Base-by-base conservation (phyloP, 345 rosid genomes). In the Linum tenue region DNA sequence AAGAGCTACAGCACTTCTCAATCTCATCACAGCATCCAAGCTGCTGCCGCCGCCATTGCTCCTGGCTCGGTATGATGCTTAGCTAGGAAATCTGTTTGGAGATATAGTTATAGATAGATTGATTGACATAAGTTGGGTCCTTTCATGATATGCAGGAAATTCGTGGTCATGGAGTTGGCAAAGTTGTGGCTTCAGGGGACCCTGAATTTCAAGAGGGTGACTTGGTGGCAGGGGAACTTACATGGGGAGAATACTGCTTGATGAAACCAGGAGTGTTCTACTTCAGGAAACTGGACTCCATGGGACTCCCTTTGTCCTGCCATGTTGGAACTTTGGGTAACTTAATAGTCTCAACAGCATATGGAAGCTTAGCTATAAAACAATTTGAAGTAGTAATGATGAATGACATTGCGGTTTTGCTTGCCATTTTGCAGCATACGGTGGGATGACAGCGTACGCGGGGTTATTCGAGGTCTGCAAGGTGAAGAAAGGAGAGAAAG, bases 301-400 rank as follows among this genome's bases (percentile, higher is more conserved):
- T 84, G 86, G 89, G 85, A 17, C 79, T 86, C 61, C 89, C 89
- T 0, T 59, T 84, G 60, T 82, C 92, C 15, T 50, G 76, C 64
- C 87, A 84, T 64, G 77, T 79, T 17, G 87, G 85, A 17, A 16
- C 77, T 72, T 67, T 86, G 35, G 91, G 91, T 85, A 78, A 14
- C 3, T 0, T 35, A 5, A 17, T 39, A 57, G 56, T 0, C 1
- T 51, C 31, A 15, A 50, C 9, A 22, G 9, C n/a, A 11, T 60
- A 3, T 51, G 5, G 51, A 55, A 40, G 16, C 42, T 62, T 37
- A 9, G 53, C 53, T 66, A 3, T 57, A 37, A n/a, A 9, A 12
- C 38, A 37, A 3, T 5, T 59, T 59, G 31, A 57, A 6, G 15
- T 15, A 6, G 16, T 12, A 5, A 5, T 55, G 14, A 55, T 55